Conservation (phyloP, 768 basidiomycete species). For the Kwoniella bestiolae region DNA sequence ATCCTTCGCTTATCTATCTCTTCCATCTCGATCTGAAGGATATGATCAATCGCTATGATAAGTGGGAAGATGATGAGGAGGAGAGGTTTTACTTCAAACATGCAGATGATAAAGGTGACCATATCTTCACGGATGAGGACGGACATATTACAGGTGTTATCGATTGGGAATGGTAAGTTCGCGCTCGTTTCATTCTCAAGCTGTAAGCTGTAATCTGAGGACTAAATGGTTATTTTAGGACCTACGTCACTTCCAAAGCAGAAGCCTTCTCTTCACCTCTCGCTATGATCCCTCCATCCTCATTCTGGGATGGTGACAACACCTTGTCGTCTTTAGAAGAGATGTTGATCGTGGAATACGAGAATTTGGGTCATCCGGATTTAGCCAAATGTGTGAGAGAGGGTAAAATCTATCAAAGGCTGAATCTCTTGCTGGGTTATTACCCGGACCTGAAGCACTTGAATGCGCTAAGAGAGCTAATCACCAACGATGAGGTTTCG, state of each 20-base stretch:
- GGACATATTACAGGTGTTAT: conserved; percentile 43
- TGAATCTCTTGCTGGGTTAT: neutral
- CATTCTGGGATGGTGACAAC: neutral
- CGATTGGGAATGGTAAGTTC: conserved; percentile 51
- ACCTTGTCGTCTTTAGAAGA: neutral
- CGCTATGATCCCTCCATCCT: neutral
- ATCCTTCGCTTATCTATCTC: conserved; percentile 1
- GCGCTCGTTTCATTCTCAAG: neutral
- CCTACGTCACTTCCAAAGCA: conserved; percentile 20
- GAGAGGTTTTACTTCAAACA: conserved; percentile 32
- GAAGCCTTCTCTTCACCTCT: conserved; percentile 20
- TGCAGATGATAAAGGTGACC: conserved; percentile 45
- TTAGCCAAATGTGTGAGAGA: conserved; percentile 22
- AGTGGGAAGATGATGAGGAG: conserved; percentile 3
- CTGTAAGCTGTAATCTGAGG: neutral
- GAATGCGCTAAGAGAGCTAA: neutral
- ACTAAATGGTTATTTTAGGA: conserved; percentile 8
- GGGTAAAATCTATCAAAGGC: conserved; percentile 16
- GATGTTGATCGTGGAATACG: conserved; percentile 12
- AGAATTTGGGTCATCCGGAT: conserved; percentile 2
- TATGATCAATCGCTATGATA: neutral
- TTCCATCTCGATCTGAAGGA: conserved; percentile 13
- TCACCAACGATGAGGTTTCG: too few species aligned
- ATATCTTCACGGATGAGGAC: conserved; percentile 44
- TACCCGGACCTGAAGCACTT: neutral